Conservation (phyloP, 495 filamentous ascomycete genomes). For the Talaromyces borbonicus region DNA sequence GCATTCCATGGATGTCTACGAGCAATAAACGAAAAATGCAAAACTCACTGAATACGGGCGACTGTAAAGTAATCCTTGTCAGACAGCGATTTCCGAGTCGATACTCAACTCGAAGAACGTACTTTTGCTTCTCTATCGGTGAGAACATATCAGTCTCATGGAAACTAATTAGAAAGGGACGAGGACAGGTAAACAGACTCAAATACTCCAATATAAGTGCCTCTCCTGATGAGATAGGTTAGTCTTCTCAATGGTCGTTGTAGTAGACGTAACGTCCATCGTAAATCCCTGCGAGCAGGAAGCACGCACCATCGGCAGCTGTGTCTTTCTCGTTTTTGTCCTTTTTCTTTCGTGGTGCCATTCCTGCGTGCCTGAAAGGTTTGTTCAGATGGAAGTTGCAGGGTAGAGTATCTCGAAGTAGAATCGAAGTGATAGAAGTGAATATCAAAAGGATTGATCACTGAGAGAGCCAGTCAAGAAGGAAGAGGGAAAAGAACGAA, state of each 20-base stretch:
- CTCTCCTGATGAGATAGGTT: constrained; percentile 8
- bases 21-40: background rate
- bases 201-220: constrained; percentile 47
- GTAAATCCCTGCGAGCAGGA: background rate
- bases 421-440: no score
- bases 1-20: no score
- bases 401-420: no score
- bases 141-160: background rate
- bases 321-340: constrained; percentile 34
- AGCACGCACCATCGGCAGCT: constrained; percentile 29
- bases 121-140: constrained; percentile 49
- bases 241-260: background rate
- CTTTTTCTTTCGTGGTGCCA: constrained; percentile 46
- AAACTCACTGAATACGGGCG: constrained; percentile 49
- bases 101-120: constrained; percentile 9
- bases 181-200: constrained; percentile 29
- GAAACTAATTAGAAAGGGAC: background rate
- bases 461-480: no score
- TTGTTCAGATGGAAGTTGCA: no score
- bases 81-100: background rate
- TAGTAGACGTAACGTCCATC: no score
- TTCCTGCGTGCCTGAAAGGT: no score
- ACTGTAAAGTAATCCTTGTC: constrained; percentile 19
- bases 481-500: no score
- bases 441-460: no score